A percentile compares a stretch with the other conserved stretches of the same genome.
These are phyloP conservation scores for Vigna angularis DNA, from an alignment of 306 rosid species.

Conservation along the genomic window DNA sequence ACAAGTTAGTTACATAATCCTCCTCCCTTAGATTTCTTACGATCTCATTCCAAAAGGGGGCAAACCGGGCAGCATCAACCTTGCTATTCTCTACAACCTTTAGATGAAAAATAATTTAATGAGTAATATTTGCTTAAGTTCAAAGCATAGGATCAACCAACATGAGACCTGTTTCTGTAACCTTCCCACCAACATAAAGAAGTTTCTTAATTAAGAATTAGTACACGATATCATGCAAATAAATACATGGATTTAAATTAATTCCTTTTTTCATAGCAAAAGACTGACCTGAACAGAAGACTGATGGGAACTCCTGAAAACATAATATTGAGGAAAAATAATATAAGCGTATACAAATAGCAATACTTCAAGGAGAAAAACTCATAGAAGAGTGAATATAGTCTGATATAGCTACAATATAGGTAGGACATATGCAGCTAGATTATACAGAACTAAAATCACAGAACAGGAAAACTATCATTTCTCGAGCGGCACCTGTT, in stretches of 20 bases:
- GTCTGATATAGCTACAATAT: neutral
- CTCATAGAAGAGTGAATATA: conserved; percentile 1
- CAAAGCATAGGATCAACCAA: too few species aligned
- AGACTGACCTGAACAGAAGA: conserved; percentile 67
- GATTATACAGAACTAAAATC: conserved; percentile 25
- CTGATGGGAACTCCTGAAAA: conserved; percentile 64
- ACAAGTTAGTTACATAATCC: conserved; percentile 88
- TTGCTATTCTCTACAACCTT: conserved; percentile 69
- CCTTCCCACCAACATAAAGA: conserved; percentile 3
- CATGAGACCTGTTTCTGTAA: neutral
- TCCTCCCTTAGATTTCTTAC: conserved; percentile 86
- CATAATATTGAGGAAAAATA: conserved; percentile 7
- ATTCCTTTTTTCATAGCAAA: conserved; percentile 24
- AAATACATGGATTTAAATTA: conserved; percentile 13
- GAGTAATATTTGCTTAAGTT: neutral
- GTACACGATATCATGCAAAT: conserved; percentile 9
- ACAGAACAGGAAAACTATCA: conserved; percentile 8
- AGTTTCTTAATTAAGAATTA: neutral
- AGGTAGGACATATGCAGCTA: neutral
- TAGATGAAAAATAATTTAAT: conserved; percentile 40
- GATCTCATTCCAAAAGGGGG: conserved; percentile 97
- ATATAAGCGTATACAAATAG: conserved; percentile 20
- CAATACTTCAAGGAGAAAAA: neutral
- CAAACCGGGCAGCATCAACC: conserved; percentile 84
- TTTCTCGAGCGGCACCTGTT: conserved; percentile 58